Percentiles rank a stretch among this genome's conserved stretches.
These are phyloP conservation scores for Cytospora piceicola DNA, from an alignment of 2,329 filamentous ascomycete genomes.

Conservation along the genomic window DNA sequence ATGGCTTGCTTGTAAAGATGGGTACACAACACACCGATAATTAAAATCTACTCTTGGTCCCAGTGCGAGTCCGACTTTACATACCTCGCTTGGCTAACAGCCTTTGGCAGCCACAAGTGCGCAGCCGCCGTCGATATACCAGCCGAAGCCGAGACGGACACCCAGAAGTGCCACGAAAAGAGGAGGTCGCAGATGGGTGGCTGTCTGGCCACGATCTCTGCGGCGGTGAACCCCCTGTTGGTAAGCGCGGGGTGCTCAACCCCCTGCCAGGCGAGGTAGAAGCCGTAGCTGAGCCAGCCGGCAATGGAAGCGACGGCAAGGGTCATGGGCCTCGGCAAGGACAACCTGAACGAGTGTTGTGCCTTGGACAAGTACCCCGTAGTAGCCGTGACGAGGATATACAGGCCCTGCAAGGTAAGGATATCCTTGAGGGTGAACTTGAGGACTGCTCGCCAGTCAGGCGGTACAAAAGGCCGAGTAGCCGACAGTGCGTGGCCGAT, in stretches of 20 bases:
- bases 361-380: background rate
- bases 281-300: conserved; percentile 12
- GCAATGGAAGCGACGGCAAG: background rate
- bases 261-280: background rate
- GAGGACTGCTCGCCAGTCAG: conserved; percentile 5
- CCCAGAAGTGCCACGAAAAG: conserved; percentile 27
- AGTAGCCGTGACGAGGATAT: background rate
- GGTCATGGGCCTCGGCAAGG: conserved; percentile 1
- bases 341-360: background rate
- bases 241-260: conserved; percentile 5
- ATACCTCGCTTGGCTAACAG: background rate
- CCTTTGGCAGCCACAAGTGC: background rate
- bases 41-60: background rate
- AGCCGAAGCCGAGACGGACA: background rate
- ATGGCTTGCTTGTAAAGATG: background rate
- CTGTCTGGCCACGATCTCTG: conserved; percentile 9
- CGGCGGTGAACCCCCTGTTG: conserved; percentile 15
- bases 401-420: background rate
- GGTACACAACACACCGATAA: background rate
- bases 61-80: too few species aligned
- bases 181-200: conserved; percentile 23
- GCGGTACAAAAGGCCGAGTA: background rate
- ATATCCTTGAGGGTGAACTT: conserved; percentile 7
- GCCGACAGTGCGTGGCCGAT: background rate
- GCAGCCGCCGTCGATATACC: background rate